Percentiles rank a stretch among this genome's conserved stretches.
Conservation (phyloP, 805 yeast species). For the Kluyveromyces nonfermentans region DNA sequence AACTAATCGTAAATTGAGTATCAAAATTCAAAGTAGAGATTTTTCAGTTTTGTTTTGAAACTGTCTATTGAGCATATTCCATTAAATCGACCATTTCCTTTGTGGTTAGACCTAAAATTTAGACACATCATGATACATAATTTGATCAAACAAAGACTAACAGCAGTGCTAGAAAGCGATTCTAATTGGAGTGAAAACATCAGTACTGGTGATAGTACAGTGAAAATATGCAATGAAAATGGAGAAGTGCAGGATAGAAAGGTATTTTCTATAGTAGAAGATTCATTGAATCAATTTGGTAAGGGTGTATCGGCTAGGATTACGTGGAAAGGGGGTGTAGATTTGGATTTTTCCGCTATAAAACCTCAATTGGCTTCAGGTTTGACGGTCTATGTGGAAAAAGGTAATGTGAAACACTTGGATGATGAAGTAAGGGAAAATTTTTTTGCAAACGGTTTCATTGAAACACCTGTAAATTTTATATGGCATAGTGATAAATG, state of each 20-base stretch:
- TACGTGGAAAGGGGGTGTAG: conserved; percentile 10
- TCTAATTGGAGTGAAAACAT: neutral
- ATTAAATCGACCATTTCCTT: neutral
- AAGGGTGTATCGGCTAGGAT: conserved; percentile 4
- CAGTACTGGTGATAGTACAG: neutral
- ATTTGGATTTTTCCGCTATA: conserved; percentile 2
- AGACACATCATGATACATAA: neutral
- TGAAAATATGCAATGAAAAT: neutral
- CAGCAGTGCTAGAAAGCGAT: neutral
- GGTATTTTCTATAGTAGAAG: neutral
- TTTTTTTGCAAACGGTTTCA: neutral
- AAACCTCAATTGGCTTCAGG: conserved; percentile 12
- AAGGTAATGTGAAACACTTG: neutral
- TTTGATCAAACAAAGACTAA: neutral
- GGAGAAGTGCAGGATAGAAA: conserved; percentile 14
- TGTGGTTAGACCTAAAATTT: no score
- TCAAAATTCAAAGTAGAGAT: neutral
- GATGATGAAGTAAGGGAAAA: neutral
- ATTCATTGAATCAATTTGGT: neutral
- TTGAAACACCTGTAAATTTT: neutral
- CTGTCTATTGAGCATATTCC: neutral
- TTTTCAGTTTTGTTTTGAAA: neutral
- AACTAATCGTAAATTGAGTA: no score
- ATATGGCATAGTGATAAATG: conserved; percentile 8
- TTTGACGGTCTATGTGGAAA: conserved; percentile 12